phyloP scores from a whole-genome alignment of 352 stramenopile species.

The Pythium aristosporum region DNA sequence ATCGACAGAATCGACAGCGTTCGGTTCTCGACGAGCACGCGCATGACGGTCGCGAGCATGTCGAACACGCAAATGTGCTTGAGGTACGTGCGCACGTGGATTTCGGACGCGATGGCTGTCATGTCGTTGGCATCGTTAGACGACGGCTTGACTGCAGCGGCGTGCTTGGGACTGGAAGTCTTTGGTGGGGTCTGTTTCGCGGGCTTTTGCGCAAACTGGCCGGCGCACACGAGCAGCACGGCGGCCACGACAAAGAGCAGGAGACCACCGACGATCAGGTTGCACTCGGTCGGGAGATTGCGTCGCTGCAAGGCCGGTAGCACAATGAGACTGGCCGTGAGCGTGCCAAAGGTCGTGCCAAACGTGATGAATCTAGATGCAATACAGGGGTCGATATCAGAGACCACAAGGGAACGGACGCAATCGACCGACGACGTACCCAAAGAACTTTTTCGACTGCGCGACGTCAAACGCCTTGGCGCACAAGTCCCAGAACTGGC shows the following conservation, averaged over 20 bases:
- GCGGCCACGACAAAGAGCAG: slow-evolving; percentile 62
- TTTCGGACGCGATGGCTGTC: slow-evolving; percentile 51
- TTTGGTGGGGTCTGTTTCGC: not conserved
- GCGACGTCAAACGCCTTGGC: slow-evolving; percentile 77
- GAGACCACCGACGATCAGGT: slow-evolving; percentile 51
- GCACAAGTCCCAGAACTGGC: slow-evolving; percentile 88
- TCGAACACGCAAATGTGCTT: slow-evolving; percentile 90
- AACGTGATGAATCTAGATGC: slow-evolving; percentile 71
- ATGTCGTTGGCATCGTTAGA: not conserved
- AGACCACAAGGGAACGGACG: not conserved
- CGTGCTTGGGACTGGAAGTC: slow-evolving; percentile 14
- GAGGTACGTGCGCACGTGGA: slow-evolving; percentile 72
- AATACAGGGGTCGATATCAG: not conserved
- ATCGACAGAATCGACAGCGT: slow-evolving; percentile 73
- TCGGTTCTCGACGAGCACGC: slow-evolving; percentile 81
- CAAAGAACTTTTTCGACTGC: slow-evolving; percentile 86
- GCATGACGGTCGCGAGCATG: slow-evolving; percentile 73
- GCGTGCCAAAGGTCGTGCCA: slow-evolving; percentile 73
- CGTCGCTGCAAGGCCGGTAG: slow-evolving; percentile 52
- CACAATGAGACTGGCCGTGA: slow-evolving; percentile 73
- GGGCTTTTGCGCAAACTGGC: slow-evolving; percentile 31
- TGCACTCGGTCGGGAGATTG: slow-evolving; percentile 67
- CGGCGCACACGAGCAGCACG: slow-evolving; percentile 54
- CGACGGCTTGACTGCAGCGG: not conserved
- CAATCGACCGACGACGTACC: slow-evolving; percentile 24